Evolutionary conservation across 2,329 filamentous ascomycete species (phyloP).

Genomic region (Stachybotrys elegans): DNA sequence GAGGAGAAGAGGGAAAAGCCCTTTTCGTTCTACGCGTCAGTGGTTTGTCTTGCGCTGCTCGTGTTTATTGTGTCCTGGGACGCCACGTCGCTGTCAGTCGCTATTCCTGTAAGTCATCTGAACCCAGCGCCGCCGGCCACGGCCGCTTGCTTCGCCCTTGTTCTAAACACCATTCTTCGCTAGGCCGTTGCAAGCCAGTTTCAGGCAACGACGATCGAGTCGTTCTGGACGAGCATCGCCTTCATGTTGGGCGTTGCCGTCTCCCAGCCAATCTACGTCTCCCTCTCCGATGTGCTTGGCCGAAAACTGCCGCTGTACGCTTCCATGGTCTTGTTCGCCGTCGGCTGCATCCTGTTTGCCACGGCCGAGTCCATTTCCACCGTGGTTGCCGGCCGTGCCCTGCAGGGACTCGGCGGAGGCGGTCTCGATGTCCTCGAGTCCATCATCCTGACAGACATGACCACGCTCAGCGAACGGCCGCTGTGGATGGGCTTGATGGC

Average conservation of each 20-base stretch:
- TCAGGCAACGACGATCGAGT: slow-evolving; percentile 51
- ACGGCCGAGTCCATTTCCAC: slow-evolving; percentile 20
- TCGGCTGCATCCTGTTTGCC: slow-evolving; percentile 35
- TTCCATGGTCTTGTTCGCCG: slow-evolving; percentile 25
- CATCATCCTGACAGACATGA: slow-evolving; percentile 28
- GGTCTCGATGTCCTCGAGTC: slow-evolving; percentile 24
- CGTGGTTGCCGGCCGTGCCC: slow-evolving; percentile 23
- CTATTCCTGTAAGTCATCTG: background rate
- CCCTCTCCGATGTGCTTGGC: slow-evolving; percentile 27
- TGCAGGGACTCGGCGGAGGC: slow-evolving; percentile 28
- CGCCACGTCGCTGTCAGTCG: background rate
- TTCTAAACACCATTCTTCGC: background rate
- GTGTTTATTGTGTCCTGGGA: background rate
- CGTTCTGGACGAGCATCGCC: slow-evolving; percentile 67
- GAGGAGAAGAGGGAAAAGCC: background rate
- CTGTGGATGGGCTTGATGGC: slow-evolving; percentile 19
- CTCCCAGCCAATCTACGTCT: slow-evolving; percentile 42
- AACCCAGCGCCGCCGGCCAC: background rate
- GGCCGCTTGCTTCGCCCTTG: background rate
- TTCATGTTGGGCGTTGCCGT: slow-evolving; percentile 63
- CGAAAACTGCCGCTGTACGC: slow-evolving; percentile 23
- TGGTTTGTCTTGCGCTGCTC: background rate
- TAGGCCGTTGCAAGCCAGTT: slow-evolving; percentile 42
- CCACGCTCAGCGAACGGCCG: slow-evolving; percentile 24
- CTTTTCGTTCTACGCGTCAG: background rate